Conservation (phyloP, 2,329 filamentous ascomycete genomes). For the Penicillium sp. region DNA sequence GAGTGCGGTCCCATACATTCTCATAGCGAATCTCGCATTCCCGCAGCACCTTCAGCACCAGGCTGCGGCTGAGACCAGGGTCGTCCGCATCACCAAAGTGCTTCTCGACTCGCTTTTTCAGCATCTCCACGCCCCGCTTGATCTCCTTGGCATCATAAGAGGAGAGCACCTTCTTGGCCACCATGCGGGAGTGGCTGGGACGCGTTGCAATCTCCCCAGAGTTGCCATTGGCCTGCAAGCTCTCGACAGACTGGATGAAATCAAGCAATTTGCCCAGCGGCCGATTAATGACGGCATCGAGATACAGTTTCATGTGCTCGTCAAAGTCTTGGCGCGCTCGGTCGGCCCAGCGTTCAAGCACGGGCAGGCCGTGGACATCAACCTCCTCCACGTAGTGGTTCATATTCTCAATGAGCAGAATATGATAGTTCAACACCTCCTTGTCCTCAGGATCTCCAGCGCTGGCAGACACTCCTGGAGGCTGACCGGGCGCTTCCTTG, state of each 20-base stretch:
- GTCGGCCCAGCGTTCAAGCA: constrained; percentile 80
- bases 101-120: constrained; percentile 92
- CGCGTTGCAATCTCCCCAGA: constrained; percentile 69
- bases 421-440: constrained; percentile 95
- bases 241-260: constrained; percentile 86
- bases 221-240: constrained; percentile 60
- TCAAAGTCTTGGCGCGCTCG: constrained; percentile 76
- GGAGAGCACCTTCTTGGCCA: constrained; percentile 83
- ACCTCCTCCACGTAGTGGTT: constrained; percentile 95
- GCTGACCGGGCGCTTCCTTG: constrained; percentile 64
- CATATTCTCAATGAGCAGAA: constrained; percentile 98
- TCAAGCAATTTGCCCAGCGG: constrained; percentile 89
- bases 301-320: constrained; percentile 86
- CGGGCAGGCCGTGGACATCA: constrained; percentile 70
- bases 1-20: constrained; percentile 54
- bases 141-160: constrained; percentile 82
- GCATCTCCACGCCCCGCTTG: constrained; percentile 82
- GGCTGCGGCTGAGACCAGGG: constrained; percentile 61
- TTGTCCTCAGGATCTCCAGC: constrained; percentile 81
- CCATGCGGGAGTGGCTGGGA: constrained; percentile 76
- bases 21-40: constrained; percentile 62
- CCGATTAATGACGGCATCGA: constrained; percentile 82
- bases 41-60: constrained; percentile 62
- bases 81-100: constrained; percentile 92
- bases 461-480: constrained; percentile 51